Conservation (phyloP, 768 basidiomycete genomes). For the Suillus luteus region DNA sequence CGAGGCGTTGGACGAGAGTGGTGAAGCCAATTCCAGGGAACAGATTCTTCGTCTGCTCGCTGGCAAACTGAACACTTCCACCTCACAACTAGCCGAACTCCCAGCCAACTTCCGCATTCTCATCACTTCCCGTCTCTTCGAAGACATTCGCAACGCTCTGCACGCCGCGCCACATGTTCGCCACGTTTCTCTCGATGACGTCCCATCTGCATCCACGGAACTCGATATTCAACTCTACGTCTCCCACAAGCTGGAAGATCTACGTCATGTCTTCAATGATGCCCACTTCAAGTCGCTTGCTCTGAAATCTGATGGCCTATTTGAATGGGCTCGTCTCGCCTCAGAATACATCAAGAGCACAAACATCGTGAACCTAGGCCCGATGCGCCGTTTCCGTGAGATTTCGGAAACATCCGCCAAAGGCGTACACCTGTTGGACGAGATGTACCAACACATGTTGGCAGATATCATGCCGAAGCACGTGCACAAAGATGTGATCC, state of each 20-base stretch:
- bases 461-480: not conserved
- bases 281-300: not conserved
- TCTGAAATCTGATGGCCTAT: conserved; percentile 12
- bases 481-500: not conserved
- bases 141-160: conserved; percentile 14
- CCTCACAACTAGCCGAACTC: not conserved
- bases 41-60: conserved; percentile 17
- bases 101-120: conserved; percentile 19
- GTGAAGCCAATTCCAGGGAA: conserved; percentile 10
- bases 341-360: conserved; percentile 15
- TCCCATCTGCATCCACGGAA: not conserved
- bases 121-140: conserved; percentile 16
- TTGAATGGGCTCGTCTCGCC: conserved; percentile 13
- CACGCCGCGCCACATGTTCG: conserved; percentile 2
- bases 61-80: not conserved
- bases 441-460: conserved; percentile 4
- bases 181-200: conserved; percentile 3
- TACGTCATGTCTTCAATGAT: not conserved
- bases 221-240: conserved; percentile 8
- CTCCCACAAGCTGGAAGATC: not conserved
- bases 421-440: conserved; percentile 9
- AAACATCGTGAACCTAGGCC: not conserved
- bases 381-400: not conserved
- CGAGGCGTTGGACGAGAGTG: conserved; percentile 27
- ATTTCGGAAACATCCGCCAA: not conserved